Conservation (phyloP, 495 filamentous ascomycete genomes). For the Penicilliopsis zonata region DNA sequence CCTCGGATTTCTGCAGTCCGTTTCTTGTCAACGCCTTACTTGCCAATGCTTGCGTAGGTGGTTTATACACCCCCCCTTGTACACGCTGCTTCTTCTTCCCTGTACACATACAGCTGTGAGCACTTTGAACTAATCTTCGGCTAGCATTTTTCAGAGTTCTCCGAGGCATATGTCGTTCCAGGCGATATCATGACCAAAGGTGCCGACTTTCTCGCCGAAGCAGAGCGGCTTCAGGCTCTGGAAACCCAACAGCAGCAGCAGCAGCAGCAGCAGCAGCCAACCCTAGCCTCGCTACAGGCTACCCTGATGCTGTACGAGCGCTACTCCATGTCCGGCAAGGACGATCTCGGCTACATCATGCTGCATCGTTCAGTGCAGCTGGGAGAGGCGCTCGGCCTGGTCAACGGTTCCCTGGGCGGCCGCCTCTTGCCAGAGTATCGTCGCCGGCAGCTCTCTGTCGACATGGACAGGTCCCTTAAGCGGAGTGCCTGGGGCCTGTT, state of each 20-base stretch:
- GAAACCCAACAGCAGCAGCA: too few relatives aligned
- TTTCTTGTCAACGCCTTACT: slow-evolving; percentile 44
- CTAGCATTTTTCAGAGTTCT: slow-evolving; percentile 36
- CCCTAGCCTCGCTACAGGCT: slow-evolving; percentile 25
- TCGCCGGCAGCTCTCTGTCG: slow-evolving; percentile 16
- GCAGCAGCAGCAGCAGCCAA: too few relatives aligned
- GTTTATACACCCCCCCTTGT: too few relatives aligned
- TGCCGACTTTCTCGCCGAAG: slow-evolving; percentile 29
- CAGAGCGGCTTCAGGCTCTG: slow-evolving; percentile 22
- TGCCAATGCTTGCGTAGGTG: slow-evolving; percentile 35
- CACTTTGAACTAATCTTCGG: too few relatives aligned
- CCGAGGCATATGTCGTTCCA: slow-evolving; percentile 28
- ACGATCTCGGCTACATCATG: slow-evolving; percentile 32
- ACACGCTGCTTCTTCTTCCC: too few relatives aligned
- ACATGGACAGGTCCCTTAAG: slow-evolving; percentile 23
- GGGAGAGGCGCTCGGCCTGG: slow-evolving; percentile 23
- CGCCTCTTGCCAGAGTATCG: too few relatives aligned
- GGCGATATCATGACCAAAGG: slow-evolving; percentile 33
- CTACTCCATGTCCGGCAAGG: slow-evolving; percentile 29
- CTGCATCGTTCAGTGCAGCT: slow-evolving; percentile 29
- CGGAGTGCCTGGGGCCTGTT: slow-evolving; percentile 33
- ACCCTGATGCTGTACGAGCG: slow-evolving; percentile 32
- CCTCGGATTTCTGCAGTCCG: slow-evolving; percentile 34
- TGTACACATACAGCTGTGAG: too few relatives aligned
- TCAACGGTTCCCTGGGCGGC: slow-evolving; percentile 13